Conservation (phyloP, 306 rosid species). For the Rubus idaeus region DNA sequence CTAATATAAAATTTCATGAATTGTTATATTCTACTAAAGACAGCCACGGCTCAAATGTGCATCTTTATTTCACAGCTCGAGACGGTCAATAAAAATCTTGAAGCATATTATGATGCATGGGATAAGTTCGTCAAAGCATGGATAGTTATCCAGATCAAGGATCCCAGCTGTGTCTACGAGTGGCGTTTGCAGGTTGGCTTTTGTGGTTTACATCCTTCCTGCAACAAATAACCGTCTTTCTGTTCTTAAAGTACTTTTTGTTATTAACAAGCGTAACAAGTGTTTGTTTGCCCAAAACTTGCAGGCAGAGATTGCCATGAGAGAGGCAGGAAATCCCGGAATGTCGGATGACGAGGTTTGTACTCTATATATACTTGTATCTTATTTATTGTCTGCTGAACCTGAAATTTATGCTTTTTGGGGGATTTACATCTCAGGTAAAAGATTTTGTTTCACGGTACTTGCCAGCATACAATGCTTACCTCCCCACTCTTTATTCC, state of each 20-base stretch:
- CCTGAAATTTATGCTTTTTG: constrained; percentile 17
- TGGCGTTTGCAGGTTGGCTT: constrained; percentile 83
- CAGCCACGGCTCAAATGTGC: constrained; percentile 2
- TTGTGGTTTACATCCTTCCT: constrained; percentile 16
- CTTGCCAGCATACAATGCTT: constrained; percentile 87
- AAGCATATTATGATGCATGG: constrained; percentile 89
- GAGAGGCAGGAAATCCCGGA: constrained; percentile 90
- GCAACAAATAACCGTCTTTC: background rate
- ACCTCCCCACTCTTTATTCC: constrained; percentile 88
- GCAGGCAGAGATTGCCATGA: constrained; percentile 99
- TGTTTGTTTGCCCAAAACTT: constrained; percentile 15
- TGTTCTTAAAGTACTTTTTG: background rate
- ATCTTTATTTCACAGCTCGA: constrained; percentile 55
- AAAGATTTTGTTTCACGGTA: constrained; percentile 89
- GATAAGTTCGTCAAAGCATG: constrained; percentile 78
- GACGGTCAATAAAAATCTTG: constrained; percentile 66
- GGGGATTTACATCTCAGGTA: constrained; percentile 49
- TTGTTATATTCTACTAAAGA: background rate
- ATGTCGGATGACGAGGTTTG: constrained; percentile 90
- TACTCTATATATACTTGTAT: constrained; percentile 1
- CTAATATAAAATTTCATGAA: background rate
- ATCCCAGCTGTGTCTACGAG: constrained; percentile 75
- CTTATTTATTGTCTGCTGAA: constrained; percentile 6
- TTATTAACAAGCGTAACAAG: background rate
- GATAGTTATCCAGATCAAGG: constrained; percentile 86